Evolutionary conservation across 164 flowering plant genomes (phyloP).

Genomic region (Stephania japonica): DNA sequence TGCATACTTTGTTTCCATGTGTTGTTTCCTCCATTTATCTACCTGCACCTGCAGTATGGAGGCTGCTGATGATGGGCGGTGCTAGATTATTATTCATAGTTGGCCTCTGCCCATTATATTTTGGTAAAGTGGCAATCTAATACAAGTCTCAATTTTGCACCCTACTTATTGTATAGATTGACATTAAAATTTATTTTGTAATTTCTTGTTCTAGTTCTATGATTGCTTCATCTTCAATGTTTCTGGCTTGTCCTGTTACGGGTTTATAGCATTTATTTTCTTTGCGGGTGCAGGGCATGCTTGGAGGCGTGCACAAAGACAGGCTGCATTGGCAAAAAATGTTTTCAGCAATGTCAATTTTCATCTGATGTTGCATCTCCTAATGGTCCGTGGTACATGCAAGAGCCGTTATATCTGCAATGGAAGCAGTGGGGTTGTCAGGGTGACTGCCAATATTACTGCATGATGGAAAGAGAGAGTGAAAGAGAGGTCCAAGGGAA

Average conservation of each 20-base stretch:
- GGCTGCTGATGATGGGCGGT: no score
- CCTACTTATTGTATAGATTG: neutral
- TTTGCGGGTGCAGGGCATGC: conserved; percentile 48
- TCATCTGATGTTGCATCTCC: conserved; percentile 58
- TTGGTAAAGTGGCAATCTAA: no score
- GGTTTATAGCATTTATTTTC: conserved; percentile 2
- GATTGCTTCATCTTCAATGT: neutral
- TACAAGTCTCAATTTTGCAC: no score
- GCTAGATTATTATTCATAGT: no score
- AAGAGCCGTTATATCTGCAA: conserved; percentile 70
- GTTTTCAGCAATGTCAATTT: conserved; percentile 73
- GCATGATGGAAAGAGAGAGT: conserved; percentile 72
- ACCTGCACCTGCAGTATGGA: no score
- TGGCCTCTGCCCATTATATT: no score
- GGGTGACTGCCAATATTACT: conserved; percentile 74
- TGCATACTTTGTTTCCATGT: no score
- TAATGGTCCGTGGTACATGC: conserved; percentile 77
- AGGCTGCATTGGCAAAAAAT: conserved; percentile 69
- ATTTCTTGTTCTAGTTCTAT: neutral
- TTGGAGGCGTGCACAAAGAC: conserved; percentile 66
- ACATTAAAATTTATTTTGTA: neutral
- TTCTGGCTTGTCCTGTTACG: neutral
- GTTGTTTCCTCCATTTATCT: no score
- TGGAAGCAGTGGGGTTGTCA: conserved; percentile 96
- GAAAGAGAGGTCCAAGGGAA: conserved; percentile 54